Percentiles rank a stretch among this genome's conserved stretches.
These are phyloP conservation scores for Chalciporus sp. DNA, from an alignment of 1,284 basidiomycete genomes.

Conservation along the genomic window DNA sequence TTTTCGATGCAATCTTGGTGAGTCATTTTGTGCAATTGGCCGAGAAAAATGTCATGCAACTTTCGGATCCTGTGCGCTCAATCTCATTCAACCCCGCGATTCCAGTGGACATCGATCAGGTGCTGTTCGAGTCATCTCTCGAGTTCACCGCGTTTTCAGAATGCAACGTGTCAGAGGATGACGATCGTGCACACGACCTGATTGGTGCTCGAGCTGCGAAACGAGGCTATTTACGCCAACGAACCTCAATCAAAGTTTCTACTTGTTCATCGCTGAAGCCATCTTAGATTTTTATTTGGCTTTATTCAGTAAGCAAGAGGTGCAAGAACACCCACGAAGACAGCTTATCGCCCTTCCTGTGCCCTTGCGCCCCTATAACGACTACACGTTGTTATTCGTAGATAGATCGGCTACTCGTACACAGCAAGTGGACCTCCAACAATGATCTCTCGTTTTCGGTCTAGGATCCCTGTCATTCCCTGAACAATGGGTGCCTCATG, in stretches of 20 bases:
- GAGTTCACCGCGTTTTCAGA: neutral
- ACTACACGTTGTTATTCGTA: neutral
- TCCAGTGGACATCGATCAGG: conserved; percentile 1
- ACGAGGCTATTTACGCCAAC: neutral
- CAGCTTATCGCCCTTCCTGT: neutral
- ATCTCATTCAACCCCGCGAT: neutral
- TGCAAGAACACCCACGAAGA: neutral
- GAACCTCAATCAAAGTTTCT: neutral
- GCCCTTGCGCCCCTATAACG: conserved; percentile 1
- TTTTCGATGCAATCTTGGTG: neutral
- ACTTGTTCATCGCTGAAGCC: neutral
- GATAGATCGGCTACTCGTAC: conserved; percentile 2
- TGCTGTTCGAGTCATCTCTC: neutral
- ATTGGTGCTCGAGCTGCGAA: neutral
- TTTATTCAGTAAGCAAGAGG: neutral
- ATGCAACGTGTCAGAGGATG: neutral
- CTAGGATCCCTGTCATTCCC: neutral
- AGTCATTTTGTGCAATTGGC: conserved; percentile 12
- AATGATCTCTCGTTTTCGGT: neutral
- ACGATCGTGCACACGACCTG: neutral
- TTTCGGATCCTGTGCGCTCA: neutral
- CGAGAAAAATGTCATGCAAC: too few species aligned
- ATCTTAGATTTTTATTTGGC: neutral
- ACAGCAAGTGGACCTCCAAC: neutral
- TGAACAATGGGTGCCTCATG: neutral